phyloP scores from a whole-genome alignment of 768 basidiomycete genomes.

The Dacryopinax primogenitus region DNA sequence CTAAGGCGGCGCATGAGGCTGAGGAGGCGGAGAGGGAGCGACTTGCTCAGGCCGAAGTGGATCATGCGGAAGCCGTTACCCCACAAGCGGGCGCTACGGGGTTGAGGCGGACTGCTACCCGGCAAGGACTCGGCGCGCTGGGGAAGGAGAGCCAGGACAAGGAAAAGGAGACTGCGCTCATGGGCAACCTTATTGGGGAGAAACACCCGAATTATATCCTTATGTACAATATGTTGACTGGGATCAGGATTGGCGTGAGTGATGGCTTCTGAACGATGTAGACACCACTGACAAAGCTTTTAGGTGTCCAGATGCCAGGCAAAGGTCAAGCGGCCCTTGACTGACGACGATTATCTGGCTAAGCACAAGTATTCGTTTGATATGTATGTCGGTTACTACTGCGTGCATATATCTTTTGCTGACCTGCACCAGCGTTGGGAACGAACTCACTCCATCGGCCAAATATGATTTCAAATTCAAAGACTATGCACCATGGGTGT shows the following conservation, averaged over 20 bases:
- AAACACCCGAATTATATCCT: conserved; percentile 97
- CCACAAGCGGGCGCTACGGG: neutral
- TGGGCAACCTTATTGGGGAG: conserved; percentile 95
- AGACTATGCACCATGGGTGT: conserved; percentile 97
- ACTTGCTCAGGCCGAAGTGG: neutral
- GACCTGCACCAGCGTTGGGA: conserved; percentile 73
- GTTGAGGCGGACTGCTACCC: neutral
- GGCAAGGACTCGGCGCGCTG: neutral
- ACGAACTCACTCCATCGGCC: conserved; percentile 94
- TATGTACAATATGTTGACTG: conserved; percentile 99
- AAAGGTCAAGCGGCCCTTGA: conserved; percentile 75
- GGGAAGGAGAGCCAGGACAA: conserved; percentile 47
- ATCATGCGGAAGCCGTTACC: neutral
- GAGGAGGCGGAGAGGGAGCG: conserved; percentile 14
- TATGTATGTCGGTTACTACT: conserved; percentile 44
- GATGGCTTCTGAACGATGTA: too few species aligned
- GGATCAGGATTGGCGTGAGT: conserved; percentile 84
- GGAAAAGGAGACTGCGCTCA: conserved; percentile 49
- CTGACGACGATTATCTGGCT: conserved; percentile 74
- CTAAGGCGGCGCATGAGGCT: conserved; percentile 21
- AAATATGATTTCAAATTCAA: conserved; percentile 99
- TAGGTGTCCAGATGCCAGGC: conserved; percentile 96
- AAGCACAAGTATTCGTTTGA: conserved; percentile 95
- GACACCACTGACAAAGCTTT: too few species aligned
- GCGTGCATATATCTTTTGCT: conserved; percentile 11